Evolutionary conservation across 805 yeast species (phyloP).

Genomic region (Candida argentea): DNA sequence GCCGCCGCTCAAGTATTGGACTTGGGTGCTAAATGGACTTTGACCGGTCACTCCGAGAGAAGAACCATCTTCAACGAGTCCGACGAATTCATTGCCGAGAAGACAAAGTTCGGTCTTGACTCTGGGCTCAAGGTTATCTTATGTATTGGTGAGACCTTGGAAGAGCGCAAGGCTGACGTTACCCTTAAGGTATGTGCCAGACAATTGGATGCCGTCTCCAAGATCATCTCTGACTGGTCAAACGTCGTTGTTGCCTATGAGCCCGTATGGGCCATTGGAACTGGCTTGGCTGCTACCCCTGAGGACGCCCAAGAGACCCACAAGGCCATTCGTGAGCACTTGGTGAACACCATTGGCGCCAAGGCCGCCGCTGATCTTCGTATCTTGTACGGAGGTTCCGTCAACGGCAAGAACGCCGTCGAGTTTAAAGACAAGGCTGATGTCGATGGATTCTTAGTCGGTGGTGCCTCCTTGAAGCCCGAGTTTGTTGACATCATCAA

Average conservation of each 20-base stretch:
- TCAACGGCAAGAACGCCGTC: constrained; percentile 85
- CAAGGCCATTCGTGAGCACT: constrained; percentile 74
- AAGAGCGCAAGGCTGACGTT: constrained; percentile 83
- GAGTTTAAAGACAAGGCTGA: constrained; percentile 88
- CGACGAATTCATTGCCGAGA: constrained; percentile 85
- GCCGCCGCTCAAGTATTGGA: constrained; percentile 85
- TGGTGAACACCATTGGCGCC: constrained; percentile 65
- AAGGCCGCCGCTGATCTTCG: constrained; percentile 70
- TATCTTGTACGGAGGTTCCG: constrained; percentile 98
- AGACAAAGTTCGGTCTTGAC: constrained; percentile 90
- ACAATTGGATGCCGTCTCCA: constrained; percentile 84
- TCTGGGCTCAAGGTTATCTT: constrained; percentile 83
- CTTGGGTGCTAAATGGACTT: constrained; percentile 87
- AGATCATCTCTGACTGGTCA: constrained; percentile 78
- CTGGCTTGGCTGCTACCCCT: constrained; percentile 98
- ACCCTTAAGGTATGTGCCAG: constrained; percentile 81
- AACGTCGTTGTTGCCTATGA: constrained; percentile 94
- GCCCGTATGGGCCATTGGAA: constrained; percentile 99
- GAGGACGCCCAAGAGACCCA: constrained; percentile 97
- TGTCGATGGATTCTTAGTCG: constrained; percentile 98
- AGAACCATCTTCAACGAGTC: constrained; percentile 86
- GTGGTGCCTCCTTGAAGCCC: constrained; percentile 98
- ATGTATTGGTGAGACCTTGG: constrained; percentile 96
- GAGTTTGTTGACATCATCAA: constrained; percentile 94
- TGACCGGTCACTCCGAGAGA: constrained; percentile 98